Evolutionary conservation across 345 rosid species (phyloP).

Genomic region (Salix viminalis): DNA sequence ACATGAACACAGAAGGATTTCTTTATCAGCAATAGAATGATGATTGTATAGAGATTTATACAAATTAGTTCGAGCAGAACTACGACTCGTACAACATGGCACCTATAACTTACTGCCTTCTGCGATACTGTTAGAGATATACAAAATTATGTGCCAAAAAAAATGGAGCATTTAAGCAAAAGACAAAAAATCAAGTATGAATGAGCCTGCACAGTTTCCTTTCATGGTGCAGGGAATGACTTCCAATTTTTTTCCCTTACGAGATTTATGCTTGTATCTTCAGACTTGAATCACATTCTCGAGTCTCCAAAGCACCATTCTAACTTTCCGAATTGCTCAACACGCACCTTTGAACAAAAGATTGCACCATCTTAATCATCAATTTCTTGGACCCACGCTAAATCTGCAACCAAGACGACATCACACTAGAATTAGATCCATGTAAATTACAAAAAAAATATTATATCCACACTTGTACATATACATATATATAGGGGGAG

Average conservation of each 20-base stretch:
- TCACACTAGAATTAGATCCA: neutral
- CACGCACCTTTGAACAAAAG: neutral
- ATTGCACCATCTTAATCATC: slow-evolving; percentile 49
- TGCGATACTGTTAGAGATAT: slow-evolving; percentile 9
- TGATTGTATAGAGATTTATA: neutral
- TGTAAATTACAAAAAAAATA: neutral
- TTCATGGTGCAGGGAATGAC: slow-evolving; percentile 6
- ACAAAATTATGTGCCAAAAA: slow-evolving; percentile 40
- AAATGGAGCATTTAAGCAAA: slow-evolving; percentile 8
- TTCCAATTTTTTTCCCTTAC: neutral
- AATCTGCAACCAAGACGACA: slow-evolving; percentile 44
- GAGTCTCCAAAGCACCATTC: neutral
- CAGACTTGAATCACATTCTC: neutral
- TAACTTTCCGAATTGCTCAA: too few species aligned
- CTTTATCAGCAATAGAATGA: neutral
- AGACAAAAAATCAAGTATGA: slow-evolving; percentile 11
- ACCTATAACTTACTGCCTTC: slow-evolving; percentile 11
- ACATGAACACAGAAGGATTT: neutral
- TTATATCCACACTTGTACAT: too few species aligned
- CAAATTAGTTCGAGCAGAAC: neutral
- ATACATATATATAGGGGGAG: fast-evolving
- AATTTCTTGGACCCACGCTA: slow-evolving; percentile 92
- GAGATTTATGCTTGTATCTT: slow-evolving; percentile 9
- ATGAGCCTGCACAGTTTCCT: slow-evolving; percentile 34
- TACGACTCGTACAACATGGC: neutral